Evolutionary conservation across 352 stramenopile genomes (phyloP).

Genomic region (Globisporangium spiculum): DNA sequence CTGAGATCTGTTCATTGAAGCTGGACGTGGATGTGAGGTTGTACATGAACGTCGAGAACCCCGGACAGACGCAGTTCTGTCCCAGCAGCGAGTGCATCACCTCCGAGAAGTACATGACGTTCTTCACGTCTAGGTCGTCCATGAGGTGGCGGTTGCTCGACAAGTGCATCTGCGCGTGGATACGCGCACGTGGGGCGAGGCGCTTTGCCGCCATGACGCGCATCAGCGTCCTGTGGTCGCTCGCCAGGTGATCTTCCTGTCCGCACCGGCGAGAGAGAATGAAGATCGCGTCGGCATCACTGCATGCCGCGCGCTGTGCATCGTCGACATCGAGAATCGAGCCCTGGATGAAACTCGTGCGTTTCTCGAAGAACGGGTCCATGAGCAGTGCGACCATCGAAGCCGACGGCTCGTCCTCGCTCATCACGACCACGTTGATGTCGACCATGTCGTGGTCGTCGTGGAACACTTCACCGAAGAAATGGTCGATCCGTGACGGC

Average conservation of each 20-base stretch:
- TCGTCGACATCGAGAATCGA: constrained; percentile 81
- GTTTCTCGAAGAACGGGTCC: constrained; percentile 85
- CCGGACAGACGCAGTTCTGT: constrained; percentile 84
- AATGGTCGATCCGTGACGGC: constrained; percentile 75
- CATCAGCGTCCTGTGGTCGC: constrained; percentile 81
- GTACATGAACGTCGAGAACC: constrained; percentile 87
- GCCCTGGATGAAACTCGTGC: constrained; percentile 78
- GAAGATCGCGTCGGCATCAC: constrained; percentile 70
- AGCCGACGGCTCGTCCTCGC: constrained; percentile 71
- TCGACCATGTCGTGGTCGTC: constrained; percentile 84
- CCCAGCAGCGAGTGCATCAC: constrained; percentile 76
- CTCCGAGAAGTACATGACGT: constrained; percentile 78
- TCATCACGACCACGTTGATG: constrained; percentile 75
- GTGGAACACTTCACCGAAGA: constrained; percentile 87
- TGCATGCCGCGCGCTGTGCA: constrained; percentile 62
- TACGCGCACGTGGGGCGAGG: constrained; percentile 41
- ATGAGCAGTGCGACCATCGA: constrained; percentile 73
- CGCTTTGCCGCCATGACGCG: constrained; percentile 74
- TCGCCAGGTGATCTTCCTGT: constrained; percentile 65
- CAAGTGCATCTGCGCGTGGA: constrained; percentile 78
- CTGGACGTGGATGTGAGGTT: constrained; percentile 82
- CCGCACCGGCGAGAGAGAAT: constrained; percentile 62
- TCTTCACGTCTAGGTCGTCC: constrained; percentile 73
- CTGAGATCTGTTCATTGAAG: constrained; percentile 35
- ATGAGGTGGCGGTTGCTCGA: constrained; percentile 75